Percentiles rank a stretch among this genome's conserved stretches.
phyloP scores from a whole-genome alignment of 305 asterid genomes.

The Rubia peregrina region DNA sequence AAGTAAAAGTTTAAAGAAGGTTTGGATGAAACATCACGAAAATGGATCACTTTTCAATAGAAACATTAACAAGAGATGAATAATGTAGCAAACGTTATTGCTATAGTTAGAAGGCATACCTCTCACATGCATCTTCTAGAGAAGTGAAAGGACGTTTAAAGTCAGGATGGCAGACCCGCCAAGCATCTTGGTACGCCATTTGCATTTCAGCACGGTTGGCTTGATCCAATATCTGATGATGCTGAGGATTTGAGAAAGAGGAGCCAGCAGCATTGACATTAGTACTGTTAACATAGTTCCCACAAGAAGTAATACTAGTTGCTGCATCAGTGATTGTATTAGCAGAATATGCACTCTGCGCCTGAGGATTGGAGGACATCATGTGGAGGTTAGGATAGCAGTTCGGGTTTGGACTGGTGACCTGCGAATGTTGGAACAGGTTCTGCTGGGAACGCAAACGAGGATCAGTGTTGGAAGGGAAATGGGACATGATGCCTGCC shows the following conservation, averaged over 20 bases:
- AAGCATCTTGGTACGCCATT: conserved; percentile 69
- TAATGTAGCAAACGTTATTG: not conserved
- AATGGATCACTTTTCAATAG: not conserved
- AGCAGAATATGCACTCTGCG: conserved; percentile 4
- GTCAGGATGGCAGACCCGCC: conserved; percentile 96
- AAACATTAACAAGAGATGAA: not conserved
- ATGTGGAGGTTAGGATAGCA: conserved; percentile 17
- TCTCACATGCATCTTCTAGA: conserved; percentile 71
- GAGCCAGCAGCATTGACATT: conserved; percentile 10
- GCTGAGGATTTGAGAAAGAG: conserved; percentile 23
- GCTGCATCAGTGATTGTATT: conserved; percentile 19
- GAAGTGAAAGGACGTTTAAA: conserved; percentile 82
- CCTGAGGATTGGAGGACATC: conserved; percentile 23
- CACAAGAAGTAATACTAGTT: not conserved
- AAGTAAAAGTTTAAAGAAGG: not conserved
- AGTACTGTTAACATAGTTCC: not conserved
- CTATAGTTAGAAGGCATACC: conserved; percentile 29
- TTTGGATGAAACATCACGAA: not conserved
- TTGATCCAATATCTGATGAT: conserved; percentile 24
- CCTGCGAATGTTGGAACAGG: conserved; percentile 47
- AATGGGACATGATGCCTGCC: conserved; percentile 45
- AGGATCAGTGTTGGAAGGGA: conserved; percentile 48
- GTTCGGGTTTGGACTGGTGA: conserved; percentile 21
- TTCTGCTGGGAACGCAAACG: conserved; percentile 48
- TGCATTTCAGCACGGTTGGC: conserved; percentile 39